These are phyloP conservation scores for Colletotrichum phormii DNA, from an alignment of 2,329 filamentous ascomycete species.

Conservation along the genomic window DNA sequence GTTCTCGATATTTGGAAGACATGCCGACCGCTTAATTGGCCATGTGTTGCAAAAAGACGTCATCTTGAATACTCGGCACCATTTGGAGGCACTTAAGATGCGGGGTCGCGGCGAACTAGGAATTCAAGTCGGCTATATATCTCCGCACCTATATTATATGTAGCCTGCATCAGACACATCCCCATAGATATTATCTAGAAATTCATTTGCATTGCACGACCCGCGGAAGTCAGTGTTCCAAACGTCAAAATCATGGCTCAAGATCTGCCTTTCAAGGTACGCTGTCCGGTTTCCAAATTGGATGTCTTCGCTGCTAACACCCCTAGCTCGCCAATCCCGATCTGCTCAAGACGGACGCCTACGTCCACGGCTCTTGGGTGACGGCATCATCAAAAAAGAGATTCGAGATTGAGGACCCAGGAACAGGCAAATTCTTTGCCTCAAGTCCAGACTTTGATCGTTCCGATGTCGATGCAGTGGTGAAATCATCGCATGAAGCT, in stretches of 20 bases:
- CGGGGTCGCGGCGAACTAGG: not conserved
- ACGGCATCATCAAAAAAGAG: conserved; percentile 57
- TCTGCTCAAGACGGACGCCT: conserved; percentile 61
- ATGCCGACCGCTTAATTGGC: not conserved
- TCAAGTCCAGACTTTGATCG: conserved; percentile 59
- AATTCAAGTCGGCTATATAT: not conserved
- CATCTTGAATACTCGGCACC: not conserved
- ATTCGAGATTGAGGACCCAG: conserved; percentile 66
- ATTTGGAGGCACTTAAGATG: not conserved
- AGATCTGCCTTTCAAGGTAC: conserved; percentile 18
- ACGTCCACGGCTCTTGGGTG: conserved; percentile 60
- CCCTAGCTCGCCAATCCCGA: conserved; percentile 56
- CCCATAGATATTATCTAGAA: not conserved
- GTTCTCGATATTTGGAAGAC: not conserved
- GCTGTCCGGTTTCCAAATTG: fast-evolving
- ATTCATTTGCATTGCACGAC: no score
- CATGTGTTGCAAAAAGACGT: not conserved
- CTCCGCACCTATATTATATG: not conserved
- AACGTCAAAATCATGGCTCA: not conserved
- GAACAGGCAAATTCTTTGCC: conserved; percentile 61
- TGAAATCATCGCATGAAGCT: conserved; percentile 49
- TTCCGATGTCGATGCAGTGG: conserved; percentile 51
- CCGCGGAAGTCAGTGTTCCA: not conserved
- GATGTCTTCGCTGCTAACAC: not conserved
- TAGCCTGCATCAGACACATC: not conserved